Evolutionary conservation across 108 stramenopile genomes (phyloP), one percentile per base, ranked within the genome.

Genomic region (Nannochloropsis granulata): DNA sequence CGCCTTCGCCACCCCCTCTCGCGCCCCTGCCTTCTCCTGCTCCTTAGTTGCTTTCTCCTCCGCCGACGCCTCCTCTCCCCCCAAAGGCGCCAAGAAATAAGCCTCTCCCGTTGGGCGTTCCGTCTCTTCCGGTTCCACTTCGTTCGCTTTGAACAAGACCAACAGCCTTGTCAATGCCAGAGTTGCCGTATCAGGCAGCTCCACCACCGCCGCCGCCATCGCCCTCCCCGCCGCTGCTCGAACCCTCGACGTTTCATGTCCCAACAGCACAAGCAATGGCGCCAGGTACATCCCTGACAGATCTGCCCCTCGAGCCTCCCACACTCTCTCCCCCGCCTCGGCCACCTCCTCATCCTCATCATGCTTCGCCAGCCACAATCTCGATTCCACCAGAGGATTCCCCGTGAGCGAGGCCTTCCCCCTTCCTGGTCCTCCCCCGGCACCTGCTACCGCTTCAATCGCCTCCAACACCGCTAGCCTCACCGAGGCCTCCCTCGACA

Each of bases 261-360:
- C 83, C 34, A 87, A 46, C 23, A 87, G 86, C 23, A 78, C 43
- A 34, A 87, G 44, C 34, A 87, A 83, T 21, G 81, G 83, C 42
- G 83, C 80, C 9, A 79, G 23, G 46, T 80, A 87, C 19, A 79
- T 43, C 16, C 43, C 42, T 12, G 83, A 83, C 21, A 86, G 78
- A 42, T 82, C 26, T 9, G 44, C 79, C 0, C 83, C 86, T 82
- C 83, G 78, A 8, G 79, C 86, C 43, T 86, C 34, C 86, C 86
- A 86, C 56, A 86, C 83, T 34, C 83, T 44, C 13, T 21, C 79
- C 21, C 84, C 88, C 44, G 82, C 78, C 44, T 80, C 88, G 13
- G 84, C 84, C 78, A 81, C 84, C 78, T 88, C 88, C 26, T 34
- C 84, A 42, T 88, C 88, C 16, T 78, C 78, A 21, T 88, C 88